Percentiles rank a stretch among this genome's conserved stretches.
Evolutionary conservation across 495 filamentous ascomycete species (phyloP).

Genomic region (Margaritispora aquatica): DNA sequence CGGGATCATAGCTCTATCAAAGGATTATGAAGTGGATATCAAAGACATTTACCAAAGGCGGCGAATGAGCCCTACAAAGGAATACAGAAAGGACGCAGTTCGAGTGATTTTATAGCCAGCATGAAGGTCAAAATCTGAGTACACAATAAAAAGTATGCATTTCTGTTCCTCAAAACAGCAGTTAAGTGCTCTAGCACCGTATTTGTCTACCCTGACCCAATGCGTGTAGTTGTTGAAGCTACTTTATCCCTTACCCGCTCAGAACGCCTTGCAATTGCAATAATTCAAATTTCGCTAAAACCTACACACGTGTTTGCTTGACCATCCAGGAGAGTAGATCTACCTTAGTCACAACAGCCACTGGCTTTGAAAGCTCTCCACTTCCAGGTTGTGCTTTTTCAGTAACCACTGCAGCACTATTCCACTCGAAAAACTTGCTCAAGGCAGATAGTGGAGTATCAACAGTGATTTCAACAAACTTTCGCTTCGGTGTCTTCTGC

Average conservation of each 20-base stretch:
- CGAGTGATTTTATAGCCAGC: no score
- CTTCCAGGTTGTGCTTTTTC: slow-evolving; percentile 49
- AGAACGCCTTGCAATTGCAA: not conserved
- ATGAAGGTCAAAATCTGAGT: no score
- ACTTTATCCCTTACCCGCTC: not conserved
- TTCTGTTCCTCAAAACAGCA: slow-evolving; percentile 1
- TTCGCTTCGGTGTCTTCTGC: slow-evolving; percentile 46
- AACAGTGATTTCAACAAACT: slow-evolving; percentile 89
- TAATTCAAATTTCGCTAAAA: not conserved
- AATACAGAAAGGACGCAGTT: no score
- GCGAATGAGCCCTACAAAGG: no score
- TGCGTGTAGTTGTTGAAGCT: slow-evolving; percentile 16
- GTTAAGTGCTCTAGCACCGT: slow-evolving; percentile 10
- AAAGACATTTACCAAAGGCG: no score
- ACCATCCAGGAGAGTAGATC: slow-evolving; percentile 92
- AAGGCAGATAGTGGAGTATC: slow-evolving; percentile 80
- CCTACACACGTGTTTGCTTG: slow-evolving; percentile 53
- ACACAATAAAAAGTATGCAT: no score
- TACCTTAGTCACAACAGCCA: slow-evolving; percentile 94
- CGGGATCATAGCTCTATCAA: no score
- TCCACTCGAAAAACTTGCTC: slow-evolving; percentile 95
- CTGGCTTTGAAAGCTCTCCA: slow-evolving; percentile 58
- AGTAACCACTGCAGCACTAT: slow-evolving; percentile 89
- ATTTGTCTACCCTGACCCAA: not conserved
- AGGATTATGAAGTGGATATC: no score